Conservation (phyloP, 139 green algal genomes). For the Closterium sp. region DNA sequence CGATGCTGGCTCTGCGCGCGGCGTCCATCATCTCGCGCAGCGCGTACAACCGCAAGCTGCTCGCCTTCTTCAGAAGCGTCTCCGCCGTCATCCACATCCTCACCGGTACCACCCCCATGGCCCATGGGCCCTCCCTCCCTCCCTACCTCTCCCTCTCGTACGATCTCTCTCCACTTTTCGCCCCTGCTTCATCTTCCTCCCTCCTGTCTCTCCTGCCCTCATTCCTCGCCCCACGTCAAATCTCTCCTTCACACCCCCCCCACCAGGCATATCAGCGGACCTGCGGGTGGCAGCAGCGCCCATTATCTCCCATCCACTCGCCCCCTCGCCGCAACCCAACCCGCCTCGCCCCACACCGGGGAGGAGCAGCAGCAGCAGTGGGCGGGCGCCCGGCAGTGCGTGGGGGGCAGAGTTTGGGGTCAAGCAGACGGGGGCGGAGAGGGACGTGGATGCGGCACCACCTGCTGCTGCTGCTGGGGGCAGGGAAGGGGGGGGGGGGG, state of each 20-base stretch:
- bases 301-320: neutral
- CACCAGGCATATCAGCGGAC: neutral
- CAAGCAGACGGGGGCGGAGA: neutral
- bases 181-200: neutral
- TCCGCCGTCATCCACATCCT: neutral
- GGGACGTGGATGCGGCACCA: neutral
- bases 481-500: neutral
- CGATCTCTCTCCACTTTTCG: no score
- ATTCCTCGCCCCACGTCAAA: neutral
- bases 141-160: no score
- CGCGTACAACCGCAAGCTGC: neutral
- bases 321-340: neutral
- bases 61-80: neutral
- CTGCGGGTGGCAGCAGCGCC: neutral
- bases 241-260: neutral
- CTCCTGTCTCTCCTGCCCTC: neutral
- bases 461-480: neutral
- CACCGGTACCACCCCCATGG: neutral
- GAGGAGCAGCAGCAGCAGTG: neutral
- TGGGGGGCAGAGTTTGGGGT: neutral
- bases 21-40: neutral
- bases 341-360: neutral
- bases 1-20: neutral
- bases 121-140: no score
- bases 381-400: neutral